phyloP scores from a whole-genome alignment of 2,329 filamentous ascomycete genomes.

The Chrysoporthe puriensis region DNA sequence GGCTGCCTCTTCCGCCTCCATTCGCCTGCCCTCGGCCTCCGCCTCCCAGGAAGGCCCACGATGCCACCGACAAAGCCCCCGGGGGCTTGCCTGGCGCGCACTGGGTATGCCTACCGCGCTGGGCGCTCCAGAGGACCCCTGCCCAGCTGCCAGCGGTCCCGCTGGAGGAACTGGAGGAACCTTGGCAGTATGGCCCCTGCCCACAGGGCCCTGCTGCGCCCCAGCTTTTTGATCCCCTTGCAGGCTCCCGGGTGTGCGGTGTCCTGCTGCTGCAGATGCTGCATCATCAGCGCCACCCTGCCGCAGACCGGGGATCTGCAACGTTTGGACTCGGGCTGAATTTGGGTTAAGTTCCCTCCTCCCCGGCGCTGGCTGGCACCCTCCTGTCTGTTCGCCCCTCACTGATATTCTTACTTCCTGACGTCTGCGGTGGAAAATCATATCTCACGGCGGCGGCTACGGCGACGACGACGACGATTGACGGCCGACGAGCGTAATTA shows the following conservation, averaged over 20 bases:
- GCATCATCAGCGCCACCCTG: constrained; percentile 7
- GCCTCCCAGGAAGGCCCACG: neutral
- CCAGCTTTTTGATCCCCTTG: neutral
- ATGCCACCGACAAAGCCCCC: neutral
- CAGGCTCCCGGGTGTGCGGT: neutral
- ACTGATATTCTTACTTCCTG: neutral
- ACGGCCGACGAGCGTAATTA: neutral
- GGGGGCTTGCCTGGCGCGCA: neutral
- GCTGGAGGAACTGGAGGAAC: neutral
- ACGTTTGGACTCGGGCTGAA: neutral
- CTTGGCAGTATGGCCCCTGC: neutral
- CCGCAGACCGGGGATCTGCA: constrained; percentile 2
- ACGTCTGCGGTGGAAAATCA: neutral
- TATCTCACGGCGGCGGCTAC: neutral
- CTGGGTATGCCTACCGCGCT: too few relatives aligned
- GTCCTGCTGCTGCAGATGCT: neutral
- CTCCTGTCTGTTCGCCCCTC: neutral
- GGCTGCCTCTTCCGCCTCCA: neutral
- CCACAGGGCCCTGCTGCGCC: constrained; percentile 1
- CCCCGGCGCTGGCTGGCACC: neutral
- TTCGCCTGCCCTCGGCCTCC: neutral
- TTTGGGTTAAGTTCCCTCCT: neutral
- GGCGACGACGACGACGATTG: neutral
- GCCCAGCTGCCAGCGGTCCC: neutral
- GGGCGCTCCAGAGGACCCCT: neutral